Evolutionary conservation across 345 rosid genomes (phyloP), one percentile per base, ranked within the genome.

Genomic region (Reutealis trisperma): DNA sequence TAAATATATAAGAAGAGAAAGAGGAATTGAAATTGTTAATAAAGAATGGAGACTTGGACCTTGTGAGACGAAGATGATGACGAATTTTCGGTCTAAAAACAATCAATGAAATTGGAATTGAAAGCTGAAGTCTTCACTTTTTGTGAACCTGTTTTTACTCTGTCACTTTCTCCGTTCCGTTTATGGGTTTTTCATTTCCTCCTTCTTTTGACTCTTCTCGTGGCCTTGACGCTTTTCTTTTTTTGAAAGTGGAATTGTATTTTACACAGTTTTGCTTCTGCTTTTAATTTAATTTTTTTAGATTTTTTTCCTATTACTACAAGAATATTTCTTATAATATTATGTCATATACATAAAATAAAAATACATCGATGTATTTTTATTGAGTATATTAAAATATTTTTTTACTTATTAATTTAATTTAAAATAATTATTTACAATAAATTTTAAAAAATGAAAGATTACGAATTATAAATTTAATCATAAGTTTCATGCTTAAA

Each of bases 1-100:
- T 25, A 21, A 49, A 51, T 18, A 16, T 25, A 44, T 0, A 41
- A 41, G 71, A 55, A 24, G 32, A 63, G 47, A 3, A n/a, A 49
- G 30, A 64, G 22, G 34, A 19, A 18, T 2, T 19, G 47, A 64
- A 21, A 1, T 63, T 19, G 70, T 44, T 13, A 19, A 24, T 47
- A 13, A 60, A 21, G 60, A 47, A 34, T 2, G 41, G 2, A 19
- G 52, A 21, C 58, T 45, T 58, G 71, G 70, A 71, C 52, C 47
- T 34, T 9, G 18, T 10, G 49, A 58, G 61, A 60, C 51, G 81
- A 79, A 61, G 84, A 84, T 63, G 85, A 27, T 4, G 84, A 79
- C 78, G 61, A 5, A 41, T 11, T 25, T 67, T 21, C 54, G 78
- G 87, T 76, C 85, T 74, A 75, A 72, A 3, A 32, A 52, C 16